phyloP scores from a whole-genome alignment of 164 flowering plant species.

The Tinospora cordifolia region DNA sequence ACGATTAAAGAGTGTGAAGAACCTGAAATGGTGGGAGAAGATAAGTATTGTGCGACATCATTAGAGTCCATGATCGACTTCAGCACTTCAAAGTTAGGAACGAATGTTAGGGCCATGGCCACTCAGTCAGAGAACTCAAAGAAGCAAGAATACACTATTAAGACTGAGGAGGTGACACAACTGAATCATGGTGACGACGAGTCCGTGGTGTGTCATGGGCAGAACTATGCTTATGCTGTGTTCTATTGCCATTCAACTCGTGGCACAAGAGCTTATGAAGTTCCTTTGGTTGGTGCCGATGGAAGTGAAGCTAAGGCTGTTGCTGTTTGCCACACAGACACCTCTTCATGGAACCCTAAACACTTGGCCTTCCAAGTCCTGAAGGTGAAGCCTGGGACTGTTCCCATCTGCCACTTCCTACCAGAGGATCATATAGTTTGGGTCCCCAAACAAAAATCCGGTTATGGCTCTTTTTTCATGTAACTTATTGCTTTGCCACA shows the following conservation, averaged over 20 bases:
- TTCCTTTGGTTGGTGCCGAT: conserved; percentile 25
- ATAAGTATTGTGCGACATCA: conserved; percentile 30
- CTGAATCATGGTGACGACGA: not conserved
- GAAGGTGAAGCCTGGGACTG: conserved; percentile 34
- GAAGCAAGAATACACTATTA: conserved; percentile 17
- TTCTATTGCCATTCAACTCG: conserved; percentile 26
- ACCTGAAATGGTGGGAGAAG: conserved; percentile 21
- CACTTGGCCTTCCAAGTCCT: conserved; percentile 31
- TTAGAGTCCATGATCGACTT: conserved; percentile 34
- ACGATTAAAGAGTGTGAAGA: conserved; percentile 26
- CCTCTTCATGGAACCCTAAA: conserved; percentile 29
- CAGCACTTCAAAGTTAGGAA: conserved; percentile 24
- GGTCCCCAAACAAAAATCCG: no score
- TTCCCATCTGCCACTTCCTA: conserved; percentile 35
- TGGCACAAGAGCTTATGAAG: conserved; percentile 20
- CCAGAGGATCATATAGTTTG: conserved; percentile 25
- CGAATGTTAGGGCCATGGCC: conserved; percentile 7
- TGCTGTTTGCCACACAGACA: conserved; percentile 26
- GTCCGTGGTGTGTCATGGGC: conserved; percentile 26
- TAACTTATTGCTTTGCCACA: no score
- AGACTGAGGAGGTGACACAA: conserved; percentile 1
- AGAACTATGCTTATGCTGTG: conserved; percentile 26
- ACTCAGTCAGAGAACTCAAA: conserved; percentile 11
- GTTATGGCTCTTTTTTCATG: no score
- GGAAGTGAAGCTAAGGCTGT: conserved; percentile 23